Evolutionary conservation across 306 rosid genomes (phyloP).

Genomic region (Mimosa pudica): DNA sequence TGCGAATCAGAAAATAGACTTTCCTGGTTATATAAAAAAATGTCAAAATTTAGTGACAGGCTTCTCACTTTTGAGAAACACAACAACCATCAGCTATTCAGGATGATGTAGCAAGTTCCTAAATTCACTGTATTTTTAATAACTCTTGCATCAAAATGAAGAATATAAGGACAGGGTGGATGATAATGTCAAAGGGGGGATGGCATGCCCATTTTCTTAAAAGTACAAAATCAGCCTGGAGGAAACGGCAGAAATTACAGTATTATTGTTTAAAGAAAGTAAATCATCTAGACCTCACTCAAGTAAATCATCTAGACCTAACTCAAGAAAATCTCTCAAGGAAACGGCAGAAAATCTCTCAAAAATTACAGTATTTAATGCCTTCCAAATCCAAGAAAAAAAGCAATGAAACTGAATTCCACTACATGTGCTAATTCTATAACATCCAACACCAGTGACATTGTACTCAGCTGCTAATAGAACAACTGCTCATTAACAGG

Average conservation of each 20-base stretch:
- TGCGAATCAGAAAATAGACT: conserved; percentile 78
- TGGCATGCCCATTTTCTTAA: not conserved
- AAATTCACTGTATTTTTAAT: conserved; percentile 7
- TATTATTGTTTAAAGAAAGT: not conserved
- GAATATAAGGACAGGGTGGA: conserved; percentile 11
- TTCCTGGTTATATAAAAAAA: conserved; percentile 52
- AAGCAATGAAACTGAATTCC: not conserved
- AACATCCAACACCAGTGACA: not conserved
- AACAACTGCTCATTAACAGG: not conserved
- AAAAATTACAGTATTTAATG: not conserved
- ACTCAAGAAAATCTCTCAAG: not conserved
- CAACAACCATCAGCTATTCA: conserved; percentile 20
- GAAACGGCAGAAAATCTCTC: not conserved
- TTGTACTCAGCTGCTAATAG: not conserved
- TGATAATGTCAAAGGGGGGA: not conserved
- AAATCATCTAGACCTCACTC: not conserved
- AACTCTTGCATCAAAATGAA: not conserved
- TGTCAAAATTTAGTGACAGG: conserved; percentile 15
- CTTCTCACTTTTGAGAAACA: conserved; percentile 2
- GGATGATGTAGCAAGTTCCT: conserved; percentile 13
- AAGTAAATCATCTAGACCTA: not conserved
- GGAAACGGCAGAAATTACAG: not conserved
- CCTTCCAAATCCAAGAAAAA: not conserved
- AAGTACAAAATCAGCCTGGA: not conserved
- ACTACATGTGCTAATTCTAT: not conserved